A percentile compares a stretch with the other conserved stretches of the same genome.
Evolutionary conservation across 768 basidiomycete species (phyloP).

Genomic region (Mycena alexandri): DNA sequence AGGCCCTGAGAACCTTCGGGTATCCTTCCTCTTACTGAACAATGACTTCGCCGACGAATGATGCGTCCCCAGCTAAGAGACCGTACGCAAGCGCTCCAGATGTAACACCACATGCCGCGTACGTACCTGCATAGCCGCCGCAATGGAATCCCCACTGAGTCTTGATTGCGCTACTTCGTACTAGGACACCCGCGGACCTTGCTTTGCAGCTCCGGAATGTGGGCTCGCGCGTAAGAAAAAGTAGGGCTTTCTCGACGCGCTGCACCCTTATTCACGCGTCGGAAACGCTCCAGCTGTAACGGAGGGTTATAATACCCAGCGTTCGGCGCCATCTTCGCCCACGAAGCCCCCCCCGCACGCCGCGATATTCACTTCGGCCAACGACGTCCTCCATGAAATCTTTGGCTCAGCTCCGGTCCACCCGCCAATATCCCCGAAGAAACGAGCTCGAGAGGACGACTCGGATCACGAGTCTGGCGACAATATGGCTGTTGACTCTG

Average conservation of each 20-base stretch:
- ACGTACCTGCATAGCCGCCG: conserved; percentile 13
- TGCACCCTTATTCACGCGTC: conserved; percentile 41
- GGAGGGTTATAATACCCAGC: conserved; percentile 65
- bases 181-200: conserved; percentile 63
- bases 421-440: conserved; percentile 42
- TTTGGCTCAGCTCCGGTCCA: conserved; percentile 41
- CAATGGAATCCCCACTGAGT: conserved; percentile 25
- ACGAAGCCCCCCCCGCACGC: conserved; percentile 56
- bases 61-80: conserved; percentile 41
- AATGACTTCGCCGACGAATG: no score
- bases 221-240: conserved; percentile 70
- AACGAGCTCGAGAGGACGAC: conserved; percentile 52
- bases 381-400: conserved; percentile 67
- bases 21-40: no score
- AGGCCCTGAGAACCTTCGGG: no score
- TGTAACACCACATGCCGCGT: conserved; percentile 33
- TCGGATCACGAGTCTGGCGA: conserved; percentile 44
- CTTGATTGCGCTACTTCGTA: neutral
- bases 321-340: conserved; percentile 49
- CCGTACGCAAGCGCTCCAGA: conserved; percentile 45
- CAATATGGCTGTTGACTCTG: conserved; percentile 46
- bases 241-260: conserved; percentile 52
- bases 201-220: conserved; percentile 67
- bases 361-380: conserved; percentile 66
- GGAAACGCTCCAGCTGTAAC: conserved; percentile 62